A percentile compares a stretch with the other conserved stretches of the same genome.
phyloP scores from a whole-genome alignment of 2,329 filamentous ascomycete species.

The Cladosporium halotolerans region DNA sequence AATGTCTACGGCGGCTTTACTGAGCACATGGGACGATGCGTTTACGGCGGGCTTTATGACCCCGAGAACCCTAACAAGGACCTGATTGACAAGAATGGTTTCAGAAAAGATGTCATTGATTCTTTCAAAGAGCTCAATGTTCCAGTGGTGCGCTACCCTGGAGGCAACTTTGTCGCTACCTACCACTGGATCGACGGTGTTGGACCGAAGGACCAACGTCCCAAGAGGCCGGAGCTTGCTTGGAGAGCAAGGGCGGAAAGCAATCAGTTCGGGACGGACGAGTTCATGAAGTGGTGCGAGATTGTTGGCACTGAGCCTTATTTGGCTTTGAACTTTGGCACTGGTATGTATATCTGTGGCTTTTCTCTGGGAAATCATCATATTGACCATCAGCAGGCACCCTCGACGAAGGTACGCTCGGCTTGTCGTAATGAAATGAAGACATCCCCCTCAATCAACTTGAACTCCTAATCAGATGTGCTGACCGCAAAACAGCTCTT shows the following conservation, averaged over 20 bases:
- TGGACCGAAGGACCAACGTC: slow-evolving; percentile 64
- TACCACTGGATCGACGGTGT: slow-evolving; percentile 83
- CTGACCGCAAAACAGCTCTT: slow-evolving; percentile 41
- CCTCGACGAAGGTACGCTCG: slow-evolving; percentile 45
- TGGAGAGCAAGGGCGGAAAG: slow-evolving; percentile 66
- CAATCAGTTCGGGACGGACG: slow-evolving; percentile 78
- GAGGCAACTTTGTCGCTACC: slow-evolving; percentile 77
- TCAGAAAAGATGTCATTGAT: slow-evolving; percentile 70
- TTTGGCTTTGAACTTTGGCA: slow-evolving; percentile 74
- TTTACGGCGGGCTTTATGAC: slow-evolving; percentile 81
- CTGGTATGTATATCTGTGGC: slow-evolving; percentile 40
- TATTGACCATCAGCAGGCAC: slow-evolving; percentile 29
- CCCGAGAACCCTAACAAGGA: slow-evolving; percentile 54
- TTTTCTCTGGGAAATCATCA: neutral
- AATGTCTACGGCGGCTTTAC: slow-evolving; percentile 82
- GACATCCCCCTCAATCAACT: neutral
- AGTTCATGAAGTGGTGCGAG: slow-evolving; percentile 78
- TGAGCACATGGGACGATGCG: slow-evolving; percentile 87
- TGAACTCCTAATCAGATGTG: neutral
- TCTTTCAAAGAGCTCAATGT: slow-evolving; percentile 67
- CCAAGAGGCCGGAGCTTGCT: slow-evolving; percentile 62
- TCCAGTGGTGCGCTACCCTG: slow-evolving; percentile 73
- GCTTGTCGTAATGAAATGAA: neutral
- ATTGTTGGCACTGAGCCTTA: slow-evolving; percentile 70
- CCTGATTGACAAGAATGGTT: slow-evolving; percentile 68